phyloP scores from a whole-genome alignment of 305 asterid genomes.

The Stenogyne calaminthoides region DNA sequence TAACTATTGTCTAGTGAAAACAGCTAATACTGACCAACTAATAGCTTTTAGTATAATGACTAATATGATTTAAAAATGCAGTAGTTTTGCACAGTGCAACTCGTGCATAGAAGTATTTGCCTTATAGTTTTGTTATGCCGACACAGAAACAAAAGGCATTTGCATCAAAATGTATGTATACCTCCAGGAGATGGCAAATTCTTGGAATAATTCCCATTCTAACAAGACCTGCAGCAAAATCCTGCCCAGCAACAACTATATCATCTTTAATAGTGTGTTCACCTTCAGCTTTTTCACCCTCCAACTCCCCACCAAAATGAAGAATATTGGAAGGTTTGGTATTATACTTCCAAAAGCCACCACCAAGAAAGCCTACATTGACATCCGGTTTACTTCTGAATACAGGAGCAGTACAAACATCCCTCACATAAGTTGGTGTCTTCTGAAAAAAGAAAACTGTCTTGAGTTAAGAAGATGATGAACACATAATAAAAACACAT shows the following conservation, averaged over 20 bases:
- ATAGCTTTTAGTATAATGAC: no score
- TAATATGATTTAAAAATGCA: no score
- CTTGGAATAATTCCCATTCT: constrained; percentile 92
- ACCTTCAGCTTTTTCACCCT: constrained; percentile 52
- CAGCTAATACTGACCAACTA: no score
- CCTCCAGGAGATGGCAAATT: constrained; percentile 85
- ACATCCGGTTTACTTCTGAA: constrained; percentile 87
- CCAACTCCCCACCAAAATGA: constrained; percentile 41
- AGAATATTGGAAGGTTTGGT: constrained; percentile 76
- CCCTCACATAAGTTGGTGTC: constrained; percentile 50
- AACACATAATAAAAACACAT: constrained; percentile 19
- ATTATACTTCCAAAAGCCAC: constrained; percentile 99
- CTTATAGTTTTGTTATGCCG: constrained; percentile 1
- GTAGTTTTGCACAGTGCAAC: no score
- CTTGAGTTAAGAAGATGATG: constrained; percentile 29
- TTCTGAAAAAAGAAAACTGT: constrained; percentile 54
- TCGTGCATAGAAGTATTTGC: no score
- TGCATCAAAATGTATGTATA: constrained; percentile 37
- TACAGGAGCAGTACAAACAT: constrained; percentile 79
- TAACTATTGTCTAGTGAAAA: no score
- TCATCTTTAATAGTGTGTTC: constrained; percentile 88
- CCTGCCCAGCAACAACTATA: constrained; percentile 85
- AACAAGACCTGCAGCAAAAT: constrained; percentile 91
- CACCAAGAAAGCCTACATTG: constrained; percentile 77
- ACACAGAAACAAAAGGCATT: constrained; percentile 10